Percentiles rank a stretch among this genome's conserved stretches.
These are phyloP conservation scores for Bipolaris victoriae DNA, from an alignment of 2,329 filamentous ascomycete species.

Conservation along the genomic window DNA sequence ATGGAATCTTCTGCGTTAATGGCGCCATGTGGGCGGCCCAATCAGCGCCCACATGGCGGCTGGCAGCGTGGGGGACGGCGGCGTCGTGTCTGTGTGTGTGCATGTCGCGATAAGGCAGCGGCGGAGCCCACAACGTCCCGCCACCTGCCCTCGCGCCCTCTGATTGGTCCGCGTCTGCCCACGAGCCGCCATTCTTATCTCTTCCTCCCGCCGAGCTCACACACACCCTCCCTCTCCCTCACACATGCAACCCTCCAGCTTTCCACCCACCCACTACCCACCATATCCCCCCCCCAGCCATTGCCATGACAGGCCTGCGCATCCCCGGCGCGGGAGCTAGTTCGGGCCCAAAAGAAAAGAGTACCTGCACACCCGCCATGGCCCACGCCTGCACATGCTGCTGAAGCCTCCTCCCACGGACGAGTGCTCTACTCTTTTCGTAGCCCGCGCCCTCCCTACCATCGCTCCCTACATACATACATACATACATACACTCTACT, in stretches of 20 bases:
- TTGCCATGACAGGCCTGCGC: slow-evolving; percentile 35
- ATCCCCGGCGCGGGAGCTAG: slow-evolving; percentile 46
- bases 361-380: slow-evolving; percentile 40
- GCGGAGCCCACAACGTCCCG: slow-evolving; percentile 8
- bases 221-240: neutral
- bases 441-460: neutral
- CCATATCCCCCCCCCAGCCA: slow-evolving; percentile 24
- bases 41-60: slow-evolving; percentile 13
- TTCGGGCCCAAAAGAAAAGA: slow-evolving; percentile 39
- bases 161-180: slow-evolving; percentile 23
- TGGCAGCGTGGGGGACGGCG: slow-evolving; percentile 26
- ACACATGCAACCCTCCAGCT: slow-evolving; percentile 20
- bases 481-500: neutral
- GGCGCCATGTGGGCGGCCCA: slow-evolving; percentile 19
- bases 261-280: slow-evolving; percentile 21
- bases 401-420: neutral
- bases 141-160: slow-evolving; percentile 20
- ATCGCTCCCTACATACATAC: neutral
- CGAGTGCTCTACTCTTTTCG: neutral
- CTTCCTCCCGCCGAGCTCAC: slow-evolving; percentile 8
- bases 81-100: slow-evolving; percentile 17
- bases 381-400: slow-evolving; percentile 15
- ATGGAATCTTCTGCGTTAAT: slow-evolving; percentile 15
- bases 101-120: slow-evolving; percentile 31
- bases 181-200: slow-evolving; percentile 31